Evolutionary conservation across 2,329 filamentous ascomycete genomes (phyloP), one percentile per base, ranked within the genome.

Genomic region (Herpomyces periplanetae): DNA sequence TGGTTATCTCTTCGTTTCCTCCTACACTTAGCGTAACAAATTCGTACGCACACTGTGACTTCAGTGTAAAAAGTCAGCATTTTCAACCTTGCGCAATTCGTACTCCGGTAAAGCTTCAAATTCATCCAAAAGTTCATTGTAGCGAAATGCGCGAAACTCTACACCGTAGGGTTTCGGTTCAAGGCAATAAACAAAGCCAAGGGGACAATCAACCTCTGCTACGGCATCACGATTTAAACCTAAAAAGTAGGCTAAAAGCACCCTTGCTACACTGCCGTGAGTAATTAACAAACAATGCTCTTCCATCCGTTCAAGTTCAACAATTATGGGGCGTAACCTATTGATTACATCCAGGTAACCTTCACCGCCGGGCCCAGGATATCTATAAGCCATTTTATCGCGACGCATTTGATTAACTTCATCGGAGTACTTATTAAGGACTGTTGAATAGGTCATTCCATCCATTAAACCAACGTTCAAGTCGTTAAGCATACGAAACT

Each of bases 151-250:
- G 36, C 85, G 75, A 43, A 91, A 88, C 24, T 87, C 75, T 23
- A 88, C 73, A 7, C 80, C 80, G 28, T 96, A 96, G 1, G 80
- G 80, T 47, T 88, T 88, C 13, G 80, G 80, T 39, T 96, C 75
- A 18, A 96, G 62, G 28, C 71, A 66, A 37, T 85, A 96, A 4
- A 88, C 47, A 47, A 87, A 73, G 8, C 80, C 80, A 18, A 96
- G 45, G 1, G 80, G 80, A 17, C 88, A 66, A 33, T 91, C 75
- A 25, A 96, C 51, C 30, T 88, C 69, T 6, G 80, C 75, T 24
- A 96, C 84, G 31, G 87, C 65, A 26, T 87, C 61, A 13, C 73
- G 51, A 19, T 65, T 71, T 20, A 91, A 46, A 23, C 85, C 73
- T 44, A 80, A 71, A 41, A 96, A 96, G 39, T 96, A 96, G 1